phyloP scores from a whole-genome alignment of 2,329 filamentous ascomycete genomes.

The Sclerotiophoma versabilis region DNA sequence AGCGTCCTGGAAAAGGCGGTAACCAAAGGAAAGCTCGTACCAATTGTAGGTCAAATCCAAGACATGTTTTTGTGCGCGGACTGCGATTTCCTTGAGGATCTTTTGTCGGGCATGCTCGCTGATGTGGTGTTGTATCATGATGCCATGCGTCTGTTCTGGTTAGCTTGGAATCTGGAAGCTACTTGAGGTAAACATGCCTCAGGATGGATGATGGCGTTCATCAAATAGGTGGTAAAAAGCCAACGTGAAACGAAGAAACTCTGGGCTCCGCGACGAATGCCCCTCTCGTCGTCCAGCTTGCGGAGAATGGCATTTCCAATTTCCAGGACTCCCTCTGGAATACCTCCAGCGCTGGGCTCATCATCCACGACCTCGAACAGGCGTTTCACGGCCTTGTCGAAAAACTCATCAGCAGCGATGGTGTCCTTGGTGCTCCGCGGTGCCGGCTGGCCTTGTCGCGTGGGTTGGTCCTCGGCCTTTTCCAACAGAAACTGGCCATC shows the following conservation, averaged over 20 bases:
- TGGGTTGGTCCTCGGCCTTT: constrained; percentile 76
- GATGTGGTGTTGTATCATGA: constrained; percentile 89
- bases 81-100: constrained; percentile 75
- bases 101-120: constrained; percentile 87
- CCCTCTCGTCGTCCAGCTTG: constrained; percentile 73
- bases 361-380: constrained; percentile 89
- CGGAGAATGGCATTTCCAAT: constrained; percentile 83
- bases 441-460: constrained; percentile 73
- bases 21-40: constrained; percentile 56
- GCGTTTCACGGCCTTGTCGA: constrained; percentile 78
- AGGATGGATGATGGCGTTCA: constrained; percentile 84
- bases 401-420: constrained; percentile 85
- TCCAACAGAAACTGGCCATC: constrained; percentile 91
- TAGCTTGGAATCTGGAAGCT: constrained; percentile 34
- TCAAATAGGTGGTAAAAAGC: constrained; percentile 87
- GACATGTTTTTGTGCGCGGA: constrained; percentile 79
- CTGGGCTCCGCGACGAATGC: constrained; percentile 73
- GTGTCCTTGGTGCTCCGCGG: constrained; percentile 80
- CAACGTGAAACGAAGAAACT: constrained; percentile 89
- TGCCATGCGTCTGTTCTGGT: constrained; percentile 60
- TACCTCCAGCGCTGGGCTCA: constrained; percentile 76
- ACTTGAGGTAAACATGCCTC: constrained; percentile 64
- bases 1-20: constrained; percentile 26
- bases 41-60: constrained; percentile 75
- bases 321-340: constrained; percentile 84